phyloP scores from a whole-genome alignment of 345 rosid genomes.

The Citrus reticulata region DNA sequence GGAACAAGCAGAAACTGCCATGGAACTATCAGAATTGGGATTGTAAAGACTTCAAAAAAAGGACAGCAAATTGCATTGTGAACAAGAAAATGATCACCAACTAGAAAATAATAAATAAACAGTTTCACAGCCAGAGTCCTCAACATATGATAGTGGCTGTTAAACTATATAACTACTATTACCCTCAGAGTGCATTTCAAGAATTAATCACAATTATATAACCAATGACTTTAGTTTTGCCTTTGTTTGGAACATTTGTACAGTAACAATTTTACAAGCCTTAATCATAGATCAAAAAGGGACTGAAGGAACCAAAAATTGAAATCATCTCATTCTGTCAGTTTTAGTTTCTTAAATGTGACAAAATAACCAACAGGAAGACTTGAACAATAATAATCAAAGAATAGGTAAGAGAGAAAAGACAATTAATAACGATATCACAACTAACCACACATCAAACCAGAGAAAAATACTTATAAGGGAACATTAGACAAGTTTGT shows the following conservation, averaged over 20 bases:
- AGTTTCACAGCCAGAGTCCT: neutral
- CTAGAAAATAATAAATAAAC: neutral
- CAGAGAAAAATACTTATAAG: constrained; percentile 8
- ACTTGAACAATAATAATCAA: constrained; percentile 22
- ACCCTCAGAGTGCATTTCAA: neutral
- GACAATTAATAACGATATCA: neutral
- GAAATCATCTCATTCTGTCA: constrained; percentile 5
- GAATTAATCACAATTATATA: neutral
- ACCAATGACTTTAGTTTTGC: neutral
- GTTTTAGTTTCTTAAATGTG: constrained; percentile 15
- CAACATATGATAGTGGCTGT: too few species aligned
- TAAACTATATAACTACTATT: neutral
- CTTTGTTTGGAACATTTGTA: neutral
- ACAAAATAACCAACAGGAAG: constrained; percentile 3
- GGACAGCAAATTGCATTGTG: too few species aligned
- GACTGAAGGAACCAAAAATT: neutral
- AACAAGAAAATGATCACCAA: neutral
- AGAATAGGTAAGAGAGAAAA: constrained; percentile 21
- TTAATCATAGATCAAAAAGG: neutral
- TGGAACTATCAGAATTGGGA: neutral
- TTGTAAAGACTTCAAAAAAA: neutral
- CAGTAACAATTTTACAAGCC: neutral
- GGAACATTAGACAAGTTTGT: constrained; percentile 10
- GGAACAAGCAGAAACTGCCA: neutral
- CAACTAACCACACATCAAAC: constrained; percentile 17